Evolutionary conservation across 805 yeast genomes (phyloP).

Genomic region (Ogataea wickerhamii): DNA sequence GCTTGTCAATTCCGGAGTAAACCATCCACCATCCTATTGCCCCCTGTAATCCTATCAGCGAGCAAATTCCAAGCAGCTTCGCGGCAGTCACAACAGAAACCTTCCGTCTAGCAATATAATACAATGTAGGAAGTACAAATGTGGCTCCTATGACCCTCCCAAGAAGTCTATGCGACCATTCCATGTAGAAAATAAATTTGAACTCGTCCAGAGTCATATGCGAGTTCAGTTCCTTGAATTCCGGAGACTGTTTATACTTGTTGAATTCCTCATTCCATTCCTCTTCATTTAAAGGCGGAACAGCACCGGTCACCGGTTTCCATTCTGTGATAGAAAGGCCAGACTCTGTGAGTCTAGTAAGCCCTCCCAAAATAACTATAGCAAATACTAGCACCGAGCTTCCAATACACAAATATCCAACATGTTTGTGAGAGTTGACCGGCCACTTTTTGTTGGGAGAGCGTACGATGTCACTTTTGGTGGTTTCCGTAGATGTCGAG

Average conservation of each 20-base stretch:
- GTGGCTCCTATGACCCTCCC: slow-evolving; percentile 88
- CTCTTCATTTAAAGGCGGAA: slow-evolving; percentile 77
- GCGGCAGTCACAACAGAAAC: slow-evolving; percentile 65
- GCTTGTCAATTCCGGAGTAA: slow-evolving; percentile 84
- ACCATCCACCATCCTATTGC: slow-evolving; percentile 99
- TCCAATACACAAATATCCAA: slow-evolving; percentile 86
- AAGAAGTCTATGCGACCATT: slow-evolving; percentile 92
- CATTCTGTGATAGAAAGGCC: slow-evolving; percentile 97
- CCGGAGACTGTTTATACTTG: slow-evolving; percentile 84
- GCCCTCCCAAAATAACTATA: slow-evolving; percentile 93
- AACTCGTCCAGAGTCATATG: slow-evolving; percentile 88
- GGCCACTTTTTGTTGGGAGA: slow-evolving; percentile 30
- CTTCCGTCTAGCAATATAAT: slow-evolving; percentile 64
- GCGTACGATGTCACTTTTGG: slow-evolving; percentile 2
- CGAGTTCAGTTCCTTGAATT: slow-evolving; percentile 82
- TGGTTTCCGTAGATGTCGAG: slow-evolving; percentile 12
- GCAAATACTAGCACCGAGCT: slow-evolving; percentile 89
- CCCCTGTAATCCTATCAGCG: slow-evolving; percentile 87
- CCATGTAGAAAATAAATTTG: slow-evolving; percentile 94
- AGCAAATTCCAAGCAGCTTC: slow-evolving; percentile 68
- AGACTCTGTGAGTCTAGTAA: slow-evolving; percentile 92
- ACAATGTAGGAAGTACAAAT: slow-evolving; percentile 80
- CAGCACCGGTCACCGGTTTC: slow-evolving; percentile 94
- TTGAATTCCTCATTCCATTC: slow-evolving; percentile 87
- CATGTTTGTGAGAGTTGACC: slow-evolving; percentile 49